Conservation (phyloP, 495 filamentous ascomycete genomes). For the Neurospora sp. region DNA sequence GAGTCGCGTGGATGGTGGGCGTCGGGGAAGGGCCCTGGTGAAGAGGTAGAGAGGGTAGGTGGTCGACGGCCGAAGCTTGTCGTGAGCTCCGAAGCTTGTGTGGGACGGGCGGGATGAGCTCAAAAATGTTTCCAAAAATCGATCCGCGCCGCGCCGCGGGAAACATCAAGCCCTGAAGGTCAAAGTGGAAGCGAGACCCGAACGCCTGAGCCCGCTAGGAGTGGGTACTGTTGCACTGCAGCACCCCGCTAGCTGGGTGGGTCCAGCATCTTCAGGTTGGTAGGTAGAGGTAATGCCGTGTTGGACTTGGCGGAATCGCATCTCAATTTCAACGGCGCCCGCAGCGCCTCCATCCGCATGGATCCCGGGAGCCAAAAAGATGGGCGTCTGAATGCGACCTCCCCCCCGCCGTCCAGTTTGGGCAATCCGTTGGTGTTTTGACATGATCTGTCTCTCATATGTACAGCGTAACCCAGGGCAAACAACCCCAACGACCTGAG, state of each 20-base stretch:
- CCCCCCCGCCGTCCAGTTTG: not conserved
- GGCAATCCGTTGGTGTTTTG: not conserved
- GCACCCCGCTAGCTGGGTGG: not conserved
- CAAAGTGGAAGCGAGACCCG: not conserved
- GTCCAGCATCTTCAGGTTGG: not conserved
- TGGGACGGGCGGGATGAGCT: not conserved
- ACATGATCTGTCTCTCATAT: conserved; percentile 2
- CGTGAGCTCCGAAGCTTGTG: not conserved
- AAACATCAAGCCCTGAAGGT: not conserved
- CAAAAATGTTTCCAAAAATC: conserved; percentile 1
- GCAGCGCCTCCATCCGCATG: not conserved
- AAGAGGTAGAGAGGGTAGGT: not conserved
- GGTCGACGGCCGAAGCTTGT: not conserved
- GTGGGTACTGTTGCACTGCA: not conserved
- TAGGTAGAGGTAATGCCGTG: not conserved
- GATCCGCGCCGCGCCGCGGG: not conserved
- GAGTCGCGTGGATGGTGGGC: not conserved
- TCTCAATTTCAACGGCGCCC: not conserved
- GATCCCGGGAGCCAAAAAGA: not conserved
- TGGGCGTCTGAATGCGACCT: not conserved
- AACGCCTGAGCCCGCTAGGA: not conserved
- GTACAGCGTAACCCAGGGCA: conserved; percentile 14
- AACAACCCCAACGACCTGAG: conserved; percentile 8
- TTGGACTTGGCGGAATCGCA: not conserved
- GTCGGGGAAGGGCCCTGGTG: not conserved